phyloP scores from a whole-genome alignment of 2,329 filamentous ascomycete species.

The Sporothrix luriei region DNA sequence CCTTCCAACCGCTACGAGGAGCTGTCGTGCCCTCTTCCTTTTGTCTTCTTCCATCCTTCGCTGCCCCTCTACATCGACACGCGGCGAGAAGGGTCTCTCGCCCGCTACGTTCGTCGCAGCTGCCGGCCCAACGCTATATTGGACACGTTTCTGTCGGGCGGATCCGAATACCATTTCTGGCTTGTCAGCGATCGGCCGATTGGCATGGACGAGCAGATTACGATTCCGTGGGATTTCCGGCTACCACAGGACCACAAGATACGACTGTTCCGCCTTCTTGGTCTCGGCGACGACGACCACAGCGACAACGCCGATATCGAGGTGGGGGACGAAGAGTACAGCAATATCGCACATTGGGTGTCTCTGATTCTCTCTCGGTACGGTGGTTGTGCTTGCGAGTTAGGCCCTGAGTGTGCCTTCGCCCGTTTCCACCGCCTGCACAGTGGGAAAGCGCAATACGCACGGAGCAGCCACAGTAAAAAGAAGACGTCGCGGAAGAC shows the following conservation, averaged over 20 bases:
- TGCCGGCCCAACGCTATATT: constrained; percentile 87
- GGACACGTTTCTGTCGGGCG: constrained; percentile 79
- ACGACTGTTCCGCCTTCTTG: constrained; percentile 62
- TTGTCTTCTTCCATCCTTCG: constrained; percentile 84
- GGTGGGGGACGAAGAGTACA: constrained; percentile 63
- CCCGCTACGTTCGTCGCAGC: constrained; percentile 88
- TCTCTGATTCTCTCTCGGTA: constrained; percentile 73
- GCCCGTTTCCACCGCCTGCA: constrained; percentile 64
- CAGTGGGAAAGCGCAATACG: constrained; percentile 49
- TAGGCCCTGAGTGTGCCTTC: constrained; percentile 65
- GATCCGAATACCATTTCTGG: constrained; percentile 87
- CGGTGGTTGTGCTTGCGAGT: constrained; percentile 75
- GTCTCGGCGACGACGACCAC: constrained; percentile 62
- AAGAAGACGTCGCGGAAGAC: constrained; percentile 57
- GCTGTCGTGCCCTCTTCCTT: constrained; percentile 66
- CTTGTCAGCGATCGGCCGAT: constrained; percentile 82
- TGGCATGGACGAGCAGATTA: constrained; percentile 63
- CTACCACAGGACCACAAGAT: constrained; percentile 58
- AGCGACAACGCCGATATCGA: constrained; percentile 55
- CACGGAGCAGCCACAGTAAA: constrained; percentile 40
- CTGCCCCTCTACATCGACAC: constrained; percentile 94
- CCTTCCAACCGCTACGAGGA: constrained; percentile 69
- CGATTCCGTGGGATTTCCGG: constrained; percentile 68
- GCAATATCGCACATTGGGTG: constrained; percentile 65
- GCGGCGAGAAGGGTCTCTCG: constrained; percentile 77